These are phyloP conservation scores for Phytophthora pluvialis DNA, from an alignment of 352 stramenopile species.

Conservation along the genomic window DNA sequence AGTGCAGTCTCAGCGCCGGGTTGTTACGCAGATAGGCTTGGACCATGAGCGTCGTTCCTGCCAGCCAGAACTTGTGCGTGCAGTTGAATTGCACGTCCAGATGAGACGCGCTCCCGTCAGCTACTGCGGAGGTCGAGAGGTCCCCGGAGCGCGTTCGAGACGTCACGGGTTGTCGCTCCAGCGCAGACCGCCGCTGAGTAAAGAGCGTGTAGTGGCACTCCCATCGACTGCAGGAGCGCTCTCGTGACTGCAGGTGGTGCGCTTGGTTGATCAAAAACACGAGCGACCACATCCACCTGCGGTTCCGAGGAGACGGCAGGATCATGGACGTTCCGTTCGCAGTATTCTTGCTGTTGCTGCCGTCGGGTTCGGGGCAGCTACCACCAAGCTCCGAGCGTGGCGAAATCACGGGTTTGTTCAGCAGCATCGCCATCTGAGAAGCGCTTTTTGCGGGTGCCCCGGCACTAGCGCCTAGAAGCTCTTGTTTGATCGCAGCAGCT, in stretches of 20 bases:
- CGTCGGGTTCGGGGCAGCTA: background rate
- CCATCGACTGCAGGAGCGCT: conserved; percentile 69
- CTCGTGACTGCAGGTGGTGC: conserved; percentile 63
- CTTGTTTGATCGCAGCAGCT: conserved; percentile 36
- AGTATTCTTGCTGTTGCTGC: conserved; percentile 1
- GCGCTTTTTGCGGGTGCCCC: conserved; percentile 40
- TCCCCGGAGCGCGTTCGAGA: conserved; percentile 6
- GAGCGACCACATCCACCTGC: conserved; percentile 55
- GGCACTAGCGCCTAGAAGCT: conserved; percentile 30
- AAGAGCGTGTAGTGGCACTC: conserved; percentile 78
- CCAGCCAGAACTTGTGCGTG: conserved; percentile 70
- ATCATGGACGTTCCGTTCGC: conserved; percentile 10
- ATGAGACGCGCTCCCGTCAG: conserved; percentile 14
- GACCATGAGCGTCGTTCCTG: conserved; percentile 38
- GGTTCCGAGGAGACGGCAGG: conserved; percentile 40
- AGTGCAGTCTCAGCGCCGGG: conserved; percentile 39
- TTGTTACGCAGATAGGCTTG: conserved; percentile 45
- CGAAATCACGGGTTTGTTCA: conserved; percentile 57
- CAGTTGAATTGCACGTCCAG: conserved; percentile 60
- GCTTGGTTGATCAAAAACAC: conserved; percentile 65
- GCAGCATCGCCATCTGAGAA: conserved; percentile 52
- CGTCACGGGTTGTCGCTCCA: conserved; percentile 41
- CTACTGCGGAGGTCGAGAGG: background rate
- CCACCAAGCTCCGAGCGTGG: conserved; percentile 42
- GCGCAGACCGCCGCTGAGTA: conserved; percentile 56